Evolutionary conservation across 139 green algal genomes (phyloP).

Genomic region (Auxenochlorella protothecoides): DNA sequence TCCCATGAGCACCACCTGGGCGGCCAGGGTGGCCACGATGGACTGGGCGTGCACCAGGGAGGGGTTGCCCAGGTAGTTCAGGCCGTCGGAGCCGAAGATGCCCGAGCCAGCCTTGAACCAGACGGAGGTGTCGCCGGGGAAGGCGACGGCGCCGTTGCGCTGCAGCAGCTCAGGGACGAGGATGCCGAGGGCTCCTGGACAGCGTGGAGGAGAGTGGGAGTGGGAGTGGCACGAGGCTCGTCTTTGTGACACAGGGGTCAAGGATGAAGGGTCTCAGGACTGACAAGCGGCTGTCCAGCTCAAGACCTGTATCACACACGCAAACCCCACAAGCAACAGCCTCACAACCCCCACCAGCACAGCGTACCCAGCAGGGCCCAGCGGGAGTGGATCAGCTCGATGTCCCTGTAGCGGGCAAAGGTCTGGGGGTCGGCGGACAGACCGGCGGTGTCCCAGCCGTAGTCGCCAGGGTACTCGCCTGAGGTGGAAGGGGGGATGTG

Average conservation of each 20-base stretch:
- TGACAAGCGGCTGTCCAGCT: too few relatives aligned
- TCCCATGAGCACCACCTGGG: conserved; percentile 77
- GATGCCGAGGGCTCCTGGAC: conserved; percentile 38
- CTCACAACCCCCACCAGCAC: conserved; percentile 10
- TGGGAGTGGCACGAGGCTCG: not conserved
- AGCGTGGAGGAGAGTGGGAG: not conserved
- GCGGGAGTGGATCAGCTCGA: conserved; percentile 77
- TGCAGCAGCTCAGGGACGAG: conserved; percentile 25
- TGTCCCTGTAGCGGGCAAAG: conserved; percentile 57
- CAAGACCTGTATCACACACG: too few relatives aligned
- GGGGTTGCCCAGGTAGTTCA: conserved; percentile 75
- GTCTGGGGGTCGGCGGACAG: conserved; percentile 85
- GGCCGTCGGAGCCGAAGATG: conserved; percentile 80
- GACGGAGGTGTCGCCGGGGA: conserved; percentile 39
- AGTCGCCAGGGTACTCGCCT: conserved; percentile 56
- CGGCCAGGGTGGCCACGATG: conserved; percentile 75
- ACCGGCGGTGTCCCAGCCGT: conserved; percentile 88
- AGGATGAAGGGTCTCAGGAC: conserved; percentile 13
- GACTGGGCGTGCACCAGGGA: conserved; percentile 80
- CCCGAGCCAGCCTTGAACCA: conserved; percentile 95
- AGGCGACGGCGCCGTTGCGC: conserved; percentile 23
- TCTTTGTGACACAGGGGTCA: conserved; percentile 14
- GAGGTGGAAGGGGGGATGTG: not conserved
- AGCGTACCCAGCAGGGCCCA: conserved; percentile 83
- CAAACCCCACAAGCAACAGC: too few relatives aligned